Percentiles rank a stretch among this genome's conserved stretches.
phyloP scores from a whole-genome alignment of 768 basidiomycete species.

The Cytidiella melzeri region DNA sequence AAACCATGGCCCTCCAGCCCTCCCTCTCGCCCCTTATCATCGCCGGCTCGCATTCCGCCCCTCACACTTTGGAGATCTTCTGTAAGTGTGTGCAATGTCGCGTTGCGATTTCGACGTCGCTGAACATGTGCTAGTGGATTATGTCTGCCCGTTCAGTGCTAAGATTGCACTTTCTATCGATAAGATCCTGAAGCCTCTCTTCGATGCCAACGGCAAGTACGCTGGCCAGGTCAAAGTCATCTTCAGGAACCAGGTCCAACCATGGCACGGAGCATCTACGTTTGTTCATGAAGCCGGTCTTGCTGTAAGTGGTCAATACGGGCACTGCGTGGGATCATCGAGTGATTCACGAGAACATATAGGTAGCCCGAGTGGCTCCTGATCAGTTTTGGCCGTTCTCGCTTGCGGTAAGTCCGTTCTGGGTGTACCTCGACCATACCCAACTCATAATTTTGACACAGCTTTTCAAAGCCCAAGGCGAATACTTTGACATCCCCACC shows the following conservation, averaged over 20 bases:
- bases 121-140: constrained; percentile 55
- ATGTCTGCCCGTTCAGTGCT: constrained; percentile 79
- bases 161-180: constrained; percentile 60
- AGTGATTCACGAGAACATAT: neutral
- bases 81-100: constrained; percentile 35
- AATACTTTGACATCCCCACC: constrained; percentile 76
- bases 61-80: constrained; percentile 79
- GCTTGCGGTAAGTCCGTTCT: constrained; percentile 39
- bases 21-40: constrained; percentile 60
- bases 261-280: constrained; percentile 76
- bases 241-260: constrained; percentile 66
- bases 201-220: constrained; percentile 56
- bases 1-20: constrained; percentile 75
- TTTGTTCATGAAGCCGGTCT: constrained; percentile 77
- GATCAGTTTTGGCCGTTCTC: constrained; percentile 79
- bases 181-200: constrained; percentile 49
- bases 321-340: neutral
- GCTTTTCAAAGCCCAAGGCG: constrained; percentile 71
- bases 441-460: constrained; percentile 25
- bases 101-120: neutral
- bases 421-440: neutral
- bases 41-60: constrained; percentile 50
- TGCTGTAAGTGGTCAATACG: constrained; percentile 43
- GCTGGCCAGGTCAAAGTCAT: constrained; percentile 69
- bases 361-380: constrained; percentile 69